Base-by-base conservation (phyloP, 306 rosid genomes). In the Castanea mollissima region DNA sequence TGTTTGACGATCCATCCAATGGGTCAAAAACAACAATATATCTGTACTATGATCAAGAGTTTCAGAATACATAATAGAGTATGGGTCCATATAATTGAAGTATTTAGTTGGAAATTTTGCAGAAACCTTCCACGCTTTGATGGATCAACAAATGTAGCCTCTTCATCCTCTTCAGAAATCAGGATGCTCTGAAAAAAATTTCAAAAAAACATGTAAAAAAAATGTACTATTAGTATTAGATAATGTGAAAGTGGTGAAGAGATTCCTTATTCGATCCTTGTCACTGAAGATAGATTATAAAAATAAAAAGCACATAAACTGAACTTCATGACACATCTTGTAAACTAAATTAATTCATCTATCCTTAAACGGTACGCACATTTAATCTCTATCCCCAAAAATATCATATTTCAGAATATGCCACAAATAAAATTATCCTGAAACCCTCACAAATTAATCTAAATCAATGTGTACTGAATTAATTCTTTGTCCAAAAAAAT, bases 111-210 rank as follows among this genome's bases (percentile, higher is more conserved):
- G 51, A 32, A 67, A 21, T 67, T 67, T 34, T 2, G 51, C 51
- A 67, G 51, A 34, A 60, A 86, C 90, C 83, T 89, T 84, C 92
- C 92, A 57, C 92, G 88, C 62, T 49, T 55, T n/a, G 92, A 83
- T 44, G 91, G 88, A 67, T 95, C 97, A 67, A 95, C 99, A 64
- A 91, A 81, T 19, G 81, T 92, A 41, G 99, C 97, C 0, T 90
- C 94, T 74, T 95, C 99, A 65, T 95, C 98, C 91, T 95, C 99
- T 80, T 95, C 99, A 0, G 99, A 95, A 58, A 95, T 98, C 82
- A 95, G 91, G 76, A 95, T 88, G 85, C 91, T 73, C 98, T 91
- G 88, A 68, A 85, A 60, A 72, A 51, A 76, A n/a, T 73, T 38
- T 15, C 27, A 32, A 67, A 3, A 7, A 32, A 32, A 58, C 12